phyloP scores from a whole-genome alignment of 169 alveolate genomes.

The Blepharisma undulans region DNA sequence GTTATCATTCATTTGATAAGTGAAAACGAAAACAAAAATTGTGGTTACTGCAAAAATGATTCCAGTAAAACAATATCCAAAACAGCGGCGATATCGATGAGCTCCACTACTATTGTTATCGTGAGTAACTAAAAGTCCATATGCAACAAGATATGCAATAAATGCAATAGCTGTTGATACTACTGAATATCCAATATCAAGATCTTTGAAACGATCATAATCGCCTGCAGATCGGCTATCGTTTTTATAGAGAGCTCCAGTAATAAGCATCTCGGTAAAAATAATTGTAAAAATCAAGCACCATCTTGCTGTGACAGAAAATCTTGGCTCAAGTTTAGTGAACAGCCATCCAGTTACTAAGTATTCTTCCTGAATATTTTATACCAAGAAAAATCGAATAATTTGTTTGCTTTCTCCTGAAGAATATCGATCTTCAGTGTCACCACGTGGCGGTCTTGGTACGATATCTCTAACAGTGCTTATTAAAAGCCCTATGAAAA shows the following conservation, averaged over 20 bases:
- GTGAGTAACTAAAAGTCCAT: neutral
- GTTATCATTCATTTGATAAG: constrained; percentile 1
- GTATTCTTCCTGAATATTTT: constrained; percentile 19
- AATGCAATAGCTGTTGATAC: neutral
- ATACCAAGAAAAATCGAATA: neutral
- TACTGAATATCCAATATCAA: neutral
- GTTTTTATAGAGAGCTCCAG: constrained; percentile 5
- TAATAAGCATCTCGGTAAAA: neutral
- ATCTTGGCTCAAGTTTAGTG: neutral
- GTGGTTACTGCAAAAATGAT: neutral
- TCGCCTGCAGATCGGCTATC: neutral
- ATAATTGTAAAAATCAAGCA: neutral
- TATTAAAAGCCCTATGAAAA: constrained; percentile 18
- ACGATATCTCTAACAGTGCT: constrained; percentile 7
- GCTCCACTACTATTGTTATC: neutral
- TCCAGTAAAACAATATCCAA: constrained; percentile 21
- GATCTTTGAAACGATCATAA: neutral
- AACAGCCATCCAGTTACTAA: constrained; percentile 27
- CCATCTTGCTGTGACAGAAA: constrained; percentile 14
- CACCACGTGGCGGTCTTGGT: neutral
- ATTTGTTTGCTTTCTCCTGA: constrained; percentile 25
- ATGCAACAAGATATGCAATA: neutral
- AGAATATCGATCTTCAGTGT: neutral
- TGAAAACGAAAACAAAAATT: neutral
- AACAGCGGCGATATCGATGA: neutral